phyloP scores from a whole-genome alignment of 1,284 basidiomycete genomes.

The Meira miltonrushii region DNA sequence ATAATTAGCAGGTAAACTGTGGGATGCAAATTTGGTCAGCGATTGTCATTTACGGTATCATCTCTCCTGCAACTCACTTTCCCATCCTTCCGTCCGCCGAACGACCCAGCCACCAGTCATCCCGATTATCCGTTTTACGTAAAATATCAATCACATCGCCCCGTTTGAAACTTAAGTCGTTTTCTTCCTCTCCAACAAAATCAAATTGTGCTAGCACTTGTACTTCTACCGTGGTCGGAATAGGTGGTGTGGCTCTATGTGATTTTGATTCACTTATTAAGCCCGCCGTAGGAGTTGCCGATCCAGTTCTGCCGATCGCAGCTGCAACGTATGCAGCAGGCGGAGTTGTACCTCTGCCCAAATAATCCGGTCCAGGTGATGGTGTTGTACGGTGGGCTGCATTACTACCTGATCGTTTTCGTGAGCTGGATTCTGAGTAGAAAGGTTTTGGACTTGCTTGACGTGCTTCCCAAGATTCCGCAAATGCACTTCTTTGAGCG shows the following conservation, averaged over 20 bases:
- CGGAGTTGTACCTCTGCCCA: neutral
- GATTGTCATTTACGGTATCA: too few species aligned
- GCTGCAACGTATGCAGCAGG: neutral
- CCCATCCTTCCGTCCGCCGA: too few species aligned
- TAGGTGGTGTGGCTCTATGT: neutral
- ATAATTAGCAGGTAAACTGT: too few species aligned
- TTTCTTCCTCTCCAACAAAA: conserved; percentile 38
- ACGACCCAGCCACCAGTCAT: conserved; percentile 49
- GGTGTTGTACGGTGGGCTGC: neutral
- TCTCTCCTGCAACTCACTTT: too few species aligned
- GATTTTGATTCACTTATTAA: neutral
- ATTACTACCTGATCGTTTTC: neutral
- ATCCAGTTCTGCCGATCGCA: too few species aligned
- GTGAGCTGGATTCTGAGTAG: neutral
- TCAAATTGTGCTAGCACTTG: conserved; percentile 43
- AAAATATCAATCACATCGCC: conserved; percentile 48
- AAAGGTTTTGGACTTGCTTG: neutral
- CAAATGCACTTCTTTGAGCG: neutral
- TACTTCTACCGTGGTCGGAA: neutral
- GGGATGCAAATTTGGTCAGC: too few species aligned
- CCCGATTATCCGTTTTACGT: conserved; percentile 29
- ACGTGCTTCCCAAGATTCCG: neutral
- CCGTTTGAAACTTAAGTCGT: conserved; percentile 39
- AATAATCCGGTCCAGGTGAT: neutral
- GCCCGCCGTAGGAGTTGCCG: neutral